Conservation (phyloP, 1,139 yeast species). For the Taphrina betulina region DNA sequence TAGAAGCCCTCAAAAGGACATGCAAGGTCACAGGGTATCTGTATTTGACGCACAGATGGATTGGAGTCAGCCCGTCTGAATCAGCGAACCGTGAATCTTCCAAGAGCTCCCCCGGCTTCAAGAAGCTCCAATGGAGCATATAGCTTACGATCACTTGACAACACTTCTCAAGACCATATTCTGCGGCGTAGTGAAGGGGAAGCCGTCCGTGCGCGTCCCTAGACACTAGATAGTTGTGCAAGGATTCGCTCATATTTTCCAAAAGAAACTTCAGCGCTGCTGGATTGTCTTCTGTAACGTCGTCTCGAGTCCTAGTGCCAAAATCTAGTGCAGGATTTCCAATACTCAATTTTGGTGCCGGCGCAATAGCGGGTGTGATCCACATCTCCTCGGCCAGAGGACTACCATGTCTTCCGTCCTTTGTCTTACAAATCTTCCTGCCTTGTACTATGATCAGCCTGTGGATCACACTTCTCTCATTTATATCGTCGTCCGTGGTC, state of each 20-base stretch:
- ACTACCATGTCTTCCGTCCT: constrained; percentile 29
- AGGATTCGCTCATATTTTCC: constrained; percentile 53
- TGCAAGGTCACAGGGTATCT: constrained; percentile 76
- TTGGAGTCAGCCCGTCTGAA: constrained; percentile 75
- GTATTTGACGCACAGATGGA: constrained; percentile 79
- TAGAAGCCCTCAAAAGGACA: constrained; percentile 50
- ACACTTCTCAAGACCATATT: constrained; percentile 72
- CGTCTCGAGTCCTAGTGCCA: constrained; percentile 32
- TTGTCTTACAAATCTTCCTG: constrained; percentile 45
- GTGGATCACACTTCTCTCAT: constrained; percentile 81
- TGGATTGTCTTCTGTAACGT: constrained; percentile 49
- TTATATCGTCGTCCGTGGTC: constrained; percentile 68
- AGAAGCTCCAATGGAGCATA: constrained; percentile 51
- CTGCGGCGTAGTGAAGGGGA: constrained; percentile 87
- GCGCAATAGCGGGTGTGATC: constrained; percentile 30
- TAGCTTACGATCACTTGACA: constrained; percentile 58
- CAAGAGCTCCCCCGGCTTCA: constrained; percentile 45
- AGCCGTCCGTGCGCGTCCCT: constrained; percentile 77
- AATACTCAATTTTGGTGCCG: constrained; percentile 5
- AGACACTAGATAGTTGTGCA: constrained; percentile 58
- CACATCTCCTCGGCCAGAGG: constrained; percentile 28
- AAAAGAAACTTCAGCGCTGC: constrained; percentile 57
- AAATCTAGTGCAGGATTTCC: constrained; percentile 33
- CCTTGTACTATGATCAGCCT: constrained; percentile 77
- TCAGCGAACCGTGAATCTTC: constrained; percentile 73